Evolutionary conservation across 2,329 filamentous ascomycete genomes (phyloP), one percentile per base, ranked within the genome.

Genomic region (Cladosporium sp.): DNA sequence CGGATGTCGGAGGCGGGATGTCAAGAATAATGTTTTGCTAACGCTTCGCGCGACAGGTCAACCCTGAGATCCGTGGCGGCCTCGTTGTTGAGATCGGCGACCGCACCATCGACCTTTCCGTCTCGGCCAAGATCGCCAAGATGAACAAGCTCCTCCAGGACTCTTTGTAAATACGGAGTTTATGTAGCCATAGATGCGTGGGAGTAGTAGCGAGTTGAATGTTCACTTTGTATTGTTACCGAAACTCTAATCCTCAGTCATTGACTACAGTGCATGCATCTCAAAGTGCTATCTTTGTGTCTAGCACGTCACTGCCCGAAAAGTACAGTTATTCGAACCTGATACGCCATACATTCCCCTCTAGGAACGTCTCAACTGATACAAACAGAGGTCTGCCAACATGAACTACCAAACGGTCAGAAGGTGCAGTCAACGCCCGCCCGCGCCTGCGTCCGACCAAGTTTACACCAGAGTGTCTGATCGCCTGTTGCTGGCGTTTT

Each of bases 141-240:
- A 92, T 99, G 88, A 99, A 99, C 92, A 99, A 98, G 90, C 90
- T 97, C 80, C 91, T 99, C 79, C 93, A 87, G 75, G 95, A 99
- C 84, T 87, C 90, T 82, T 86, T 99, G 91, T 99, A 97, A 92
- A 93, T 82, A 80, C 77, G 68, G 70, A 70, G 34, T 64, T 44
- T 38, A 64, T 64, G 61, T 64, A 64, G 61, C 61, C 55, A 64
- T 64, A 64, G 61, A 64, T 41, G 51, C 34, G 26, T 36, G 61
- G n/a, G 51, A 54, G 61, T 34, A 64, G 61, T 64, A 64, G 61
- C 61, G 61, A 64, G 51, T 64, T 64, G 51, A 64, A 62, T 64
- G 61, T 64, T 64, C 61, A 64, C 55, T 64, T 64, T 64, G 61
- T 64, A 57, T 64, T 64, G 61, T 57, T 64, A 64, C 36, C 36